Base-by-base conservation (phyloP, 495 filamentous ascomycete species). In the Choiromyces venosus region DNA sequence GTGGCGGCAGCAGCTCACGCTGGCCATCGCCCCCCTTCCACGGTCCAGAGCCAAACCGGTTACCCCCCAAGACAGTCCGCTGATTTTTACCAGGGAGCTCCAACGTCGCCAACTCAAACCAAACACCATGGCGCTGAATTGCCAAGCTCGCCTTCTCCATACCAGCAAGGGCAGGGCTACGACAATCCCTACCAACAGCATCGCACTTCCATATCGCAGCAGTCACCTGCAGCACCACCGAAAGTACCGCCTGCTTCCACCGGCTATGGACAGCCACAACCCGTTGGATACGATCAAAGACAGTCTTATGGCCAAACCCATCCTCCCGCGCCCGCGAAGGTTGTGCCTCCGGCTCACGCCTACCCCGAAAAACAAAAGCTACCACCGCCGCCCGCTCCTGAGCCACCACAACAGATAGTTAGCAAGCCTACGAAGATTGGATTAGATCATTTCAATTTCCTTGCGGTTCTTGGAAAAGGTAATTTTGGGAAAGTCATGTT, bases 401-500 rank as follows among this genome's bases (percentile, higher is more conserved):
- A 85, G 69, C 83, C 82, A 12, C 73, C 79, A 33, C 82, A 83
- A 38, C 76, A 84, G 64, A 80, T 80, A 83, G 64, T 75, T 37
- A 83, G 85, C 70, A 71, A 73, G 56, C 76, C 82, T 73, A 71
- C 87, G 86, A 84, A 95, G 71, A 97, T 99, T 80, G 95, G 95
- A 39, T 86, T 99, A 66, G 95, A 98, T 82, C 93, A 98, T 82
- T 99, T 99, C 86, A 99, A 99, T 81, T 99, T 99, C 88, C 87
- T 99, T 75, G 95, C 95, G 72, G 95, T 99, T 76, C 90, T 99
- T 76, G 95, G 95, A 76, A 99, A 99, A 83, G 95, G 95, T 84
- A 99, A 99, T 82, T 99, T 99, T 81, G 95, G 95, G 83, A 99
- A 99, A 85, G 95, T 99, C 84, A 99, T 99, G 95, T 84, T 99